These are phyloP conservation scores for Cladosporium colombiae DNA, from an alignment of 2,329 filamentous ascomycete species.

Conservation along the genomic window DNA sequence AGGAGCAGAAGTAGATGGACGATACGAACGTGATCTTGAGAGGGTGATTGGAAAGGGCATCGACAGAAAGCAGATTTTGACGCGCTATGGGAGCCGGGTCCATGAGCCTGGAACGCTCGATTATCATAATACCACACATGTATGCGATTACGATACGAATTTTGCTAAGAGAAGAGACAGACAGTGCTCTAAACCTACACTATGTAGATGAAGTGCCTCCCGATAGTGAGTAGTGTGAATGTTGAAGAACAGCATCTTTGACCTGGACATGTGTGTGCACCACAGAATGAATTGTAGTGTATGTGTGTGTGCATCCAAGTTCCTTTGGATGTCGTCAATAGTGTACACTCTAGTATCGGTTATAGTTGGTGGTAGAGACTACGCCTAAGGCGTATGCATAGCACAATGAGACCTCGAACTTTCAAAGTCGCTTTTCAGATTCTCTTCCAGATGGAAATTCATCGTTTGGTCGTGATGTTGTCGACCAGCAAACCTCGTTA, in stretches of 20 bases:
- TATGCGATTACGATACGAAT: neutral
- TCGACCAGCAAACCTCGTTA: neutral
- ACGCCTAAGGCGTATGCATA: no score
- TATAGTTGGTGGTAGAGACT: neutral
- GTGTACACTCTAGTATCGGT: neutral
- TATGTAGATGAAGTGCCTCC: neutral
- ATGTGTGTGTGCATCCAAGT: neutral
- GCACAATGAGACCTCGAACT: neutral
- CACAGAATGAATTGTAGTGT: no score
- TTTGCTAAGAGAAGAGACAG: neutral
- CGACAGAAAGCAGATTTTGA: neutral
- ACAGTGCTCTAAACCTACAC: neutral
- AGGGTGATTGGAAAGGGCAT: neutral
- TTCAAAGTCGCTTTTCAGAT: neutral
- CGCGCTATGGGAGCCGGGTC: neutral
- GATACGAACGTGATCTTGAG: neutral
- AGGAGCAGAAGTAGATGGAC: conserved; percentile 28
- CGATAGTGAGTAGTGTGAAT: neutral
- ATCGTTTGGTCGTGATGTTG: neutral
- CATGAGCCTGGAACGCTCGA: neutral
- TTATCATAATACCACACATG: neutral
- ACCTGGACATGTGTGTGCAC: neutral
- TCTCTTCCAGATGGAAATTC: neutral
- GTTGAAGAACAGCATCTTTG: neutral
- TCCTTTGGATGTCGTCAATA: neutral